A percentile compares a stretch with the other conserved stretches of the same genome.
phyloP scores from a whole-genome alignment of 768 basidiomycete species.

The Suillus occidentalis region DNA sequence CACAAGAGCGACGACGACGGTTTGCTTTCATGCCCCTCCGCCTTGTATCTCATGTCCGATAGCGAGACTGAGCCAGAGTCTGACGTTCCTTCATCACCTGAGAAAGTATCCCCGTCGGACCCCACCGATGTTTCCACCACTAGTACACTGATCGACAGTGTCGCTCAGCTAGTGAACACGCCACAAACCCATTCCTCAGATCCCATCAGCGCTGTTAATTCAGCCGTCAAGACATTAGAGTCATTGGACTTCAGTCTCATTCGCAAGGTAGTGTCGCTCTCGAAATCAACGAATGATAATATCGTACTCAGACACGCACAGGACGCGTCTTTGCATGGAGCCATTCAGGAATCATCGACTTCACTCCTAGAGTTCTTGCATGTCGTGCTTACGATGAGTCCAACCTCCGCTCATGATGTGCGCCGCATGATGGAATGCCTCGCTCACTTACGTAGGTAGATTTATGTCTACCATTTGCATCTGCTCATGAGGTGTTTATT shows the following conservation, averaged over 20 bases:
- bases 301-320: slow-evolving; percentile 19
- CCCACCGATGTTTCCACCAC: slow-evolving; percentile 1
- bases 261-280: slow-evolving; percentile 27
- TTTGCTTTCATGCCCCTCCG: background rate
- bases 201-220: slow-evolving; percentile 17
- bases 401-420: slow-evolving; percentile 4
- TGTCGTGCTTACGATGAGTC: slow-evolving; percentile 16
- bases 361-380: slow-evolving; percentile 34
- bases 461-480: background rate
- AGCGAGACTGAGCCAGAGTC: slow-evolving; percentile 61
- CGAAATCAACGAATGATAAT: background rate
- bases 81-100: slow-evolving; percentile 23
- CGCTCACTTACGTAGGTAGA: slow-evolving; percentile 22
- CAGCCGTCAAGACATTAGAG: slow-evolving; percentile 25
- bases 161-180: slow-evolving; percentile 1
- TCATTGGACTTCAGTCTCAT: slow-evolving; percentile 31
- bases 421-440: slow-evolving; percentile 15
- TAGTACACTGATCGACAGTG: background rate
- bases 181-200: background rate
- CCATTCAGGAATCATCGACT: slow-evolving; percentile 35
- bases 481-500: slow-evolving; percentile 8
- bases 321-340: slow-evolving; percentile 34
- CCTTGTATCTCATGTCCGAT: slow-evolving; percentile 27
- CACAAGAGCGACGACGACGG: background rate
- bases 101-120: slow-evolving; percentile 9